Evolutionary conservation across 2,329 filamentous ascomycete species (phyloP).

Genomic region (Stachybotrys elegans): DNA sequence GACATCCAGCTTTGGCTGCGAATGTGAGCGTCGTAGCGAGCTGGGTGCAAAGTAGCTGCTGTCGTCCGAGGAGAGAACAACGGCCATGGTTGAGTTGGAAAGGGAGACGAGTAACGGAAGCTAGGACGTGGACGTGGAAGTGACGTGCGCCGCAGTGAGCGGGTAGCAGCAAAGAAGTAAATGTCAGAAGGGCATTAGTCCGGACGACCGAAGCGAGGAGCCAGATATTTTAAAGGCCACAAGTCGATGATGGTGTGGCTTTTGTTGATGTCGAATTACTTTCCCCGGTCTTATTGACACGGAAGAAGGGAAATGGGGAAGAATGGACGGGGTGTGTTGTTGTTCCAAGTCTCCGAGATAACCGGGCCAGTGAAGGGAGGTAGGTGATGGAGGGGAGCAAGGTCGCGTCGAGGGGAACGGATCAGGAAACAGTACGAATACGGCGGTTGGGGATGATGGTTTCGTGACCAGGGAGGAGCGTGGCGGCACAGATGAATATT

Average conservation of each 20-base stretch:
- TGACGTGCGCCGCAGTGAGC: slow-evolving; percentile 7
- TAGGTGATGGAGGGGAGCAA: no score
- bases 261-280: no score
- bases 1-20: slow-evolving; percentile 51
- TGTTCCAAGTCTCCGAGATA: no score
- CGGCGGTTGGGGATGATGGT: neutral
- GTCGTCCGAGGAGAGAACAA: slow-evolving; percentile 54
- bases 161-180: neutral
- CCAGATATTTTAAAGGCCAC: no score
- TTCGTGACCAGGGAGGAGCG: slow-evolving; percentile 1
- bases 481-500: neutral
- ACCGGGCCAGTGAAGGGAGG: no score
- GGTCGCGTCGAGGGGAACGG: neutral
- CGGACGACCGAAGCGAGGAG: no score
- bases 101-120: neutral
- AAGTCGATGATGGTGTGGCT: no score
- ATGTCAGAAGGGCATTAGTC: neutral
- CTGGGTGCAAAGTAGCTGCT: slow-evolving; percentile 50
- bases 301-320: no score
- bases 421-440: neutral
- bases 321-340: no score
- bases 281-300: no score
- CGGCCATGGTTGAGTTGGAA: slow-evolving; percentile 39
- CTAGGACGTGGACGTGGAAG: neutral
- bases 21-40: slow-evolving; percentile 54